phyloP scores from a whole-genome alignment of 2,329 filamentous ascomycete species.

The Pseudocercospora macadamiae region DNA sequence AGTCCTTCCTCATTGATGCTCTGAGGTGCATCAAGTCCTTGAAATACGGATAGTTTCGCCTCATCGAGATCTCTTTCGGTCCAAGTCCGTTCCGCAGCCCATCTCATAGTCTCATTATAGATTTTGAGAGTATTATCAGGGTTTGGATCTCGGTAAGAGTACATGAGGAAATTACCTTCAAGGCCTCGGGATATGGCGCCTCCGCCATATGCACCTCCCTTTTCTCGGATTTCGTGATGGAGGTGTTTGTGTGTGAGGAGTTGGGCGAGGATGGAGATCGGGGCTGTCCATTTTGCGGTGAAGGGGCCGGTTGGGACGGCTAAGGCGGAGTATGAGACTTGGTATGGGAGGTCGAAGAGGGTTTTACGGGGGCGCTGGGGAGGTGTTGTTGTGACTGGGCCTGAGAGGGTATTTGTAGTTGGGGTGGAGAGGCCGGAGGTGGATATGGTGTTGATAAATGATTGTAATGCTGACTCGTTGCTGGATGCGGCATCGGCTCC shows the following conservation, averaged over 20 bases:
- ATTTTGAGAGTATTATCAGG: slow-evolving; percentile 84
- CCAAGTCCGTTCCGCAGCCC: slow-evolving; percentile 82
- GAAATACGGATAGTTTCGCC: slow-evolving; percentile 93
- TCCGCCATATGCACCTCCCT: slow-evolving; percentile 93
- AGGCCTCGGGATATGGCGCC: slow-evolving; percentile 81
- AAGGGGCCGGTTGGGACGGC: slow-evolving; percentile 85
- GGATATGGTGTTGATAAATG: slow-evolving; percentile 61
- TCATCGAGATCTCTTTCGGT: slow-evolving; percentile 85
- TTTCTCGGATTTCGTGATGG: slow-evolving; percentile 96
- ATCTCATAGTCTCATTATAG: slow-evolving; percentile 79
- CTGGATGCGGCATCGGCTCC: slow-evolving; percentile 69
- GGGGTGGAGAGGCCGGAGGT: slow-evolving; percentile 28
- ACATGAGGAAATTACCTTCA: slow-evolving; percentile 88
- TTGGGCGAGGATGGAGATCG: slow-evolving; percentile 85
- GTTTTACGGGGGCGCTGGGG: slow-evolving; percentile 58
- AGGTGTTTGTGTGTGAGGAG: slow-evolving; percentile 94
- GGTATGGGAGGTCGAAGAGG: slow-evolving; percentile 93
- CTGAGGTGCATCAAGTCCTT: slow-evolving; percentile 83
- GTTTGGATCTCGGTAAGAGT: slow-evolving; percentile 95
- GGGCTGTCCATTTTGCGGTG: slow-evolving; percentile 71
- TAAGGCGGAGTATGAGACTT: slow-evolving; percentile 91
- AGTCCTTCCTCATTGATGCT: slow-evolving; percentile 88
- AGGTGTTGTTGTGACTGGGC: slow-evolving; percentile 29
- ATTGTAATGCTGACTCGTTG: slow-evolving; percentile 72
- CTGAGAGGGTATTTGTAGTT: slow-evolving; percentile 16